Evolutionary conservation across 225 moss, liverwort and hornwort species (phyloP).

Genomic region (Pleurozium schreberi): DNA sequence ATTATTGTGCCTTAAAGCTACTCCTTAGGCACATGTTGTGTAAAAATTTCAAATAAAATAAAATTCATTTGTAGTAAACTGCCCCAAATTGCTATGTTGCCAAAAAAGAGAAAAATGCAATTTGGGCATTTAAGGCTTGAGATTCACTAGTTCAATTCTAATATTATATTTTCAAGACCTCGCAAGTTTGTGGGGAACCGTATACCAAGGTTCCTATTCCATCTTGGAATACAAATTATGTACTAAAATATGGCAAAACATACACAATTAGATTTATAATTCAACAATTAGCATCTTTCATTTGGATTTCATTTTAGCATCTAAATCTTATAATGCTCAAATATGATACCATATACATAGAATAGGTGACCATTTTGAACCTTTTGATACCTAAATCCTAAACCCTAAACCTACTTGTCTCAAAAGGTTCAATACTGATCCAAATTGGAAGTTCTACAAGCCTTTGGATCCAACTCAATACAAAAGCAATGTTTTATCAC

Average conservation of each 20-base stretch:
- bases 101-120: too few relatives aligned
- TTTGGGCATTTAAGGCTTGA: too few relatives aligned
- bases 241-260: neutral
- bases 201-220: rapidly evolving
- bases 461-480: neutral
- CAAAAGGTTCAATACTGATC: neutral
- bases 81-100: too few relatives aligned
- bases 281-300: neutral
- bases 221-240: neutral
- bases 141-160: neutral
- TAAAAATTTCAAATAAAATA: too few relatives aligned
- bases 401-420: too few relatives aligned
- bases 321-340: neutral
- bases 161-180: neutral
- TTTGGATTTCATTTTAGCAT: neutral
- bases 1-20: too few relatives aligned
- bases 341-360: neutral
- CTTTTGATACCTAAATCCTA: rapidly evolving
- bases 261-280: neutral
- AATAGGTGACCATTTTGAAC: neutral
- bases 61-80: too few relatives aligned
- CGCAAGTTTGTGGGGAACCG: rapidly evolving
- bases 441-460: neutral
- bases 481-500: neutral
- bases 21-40: too few relatives aligned